Base-by-base conservation (phyloP, 345 rosid species). In the Conringia planisiliqua region DNA sequence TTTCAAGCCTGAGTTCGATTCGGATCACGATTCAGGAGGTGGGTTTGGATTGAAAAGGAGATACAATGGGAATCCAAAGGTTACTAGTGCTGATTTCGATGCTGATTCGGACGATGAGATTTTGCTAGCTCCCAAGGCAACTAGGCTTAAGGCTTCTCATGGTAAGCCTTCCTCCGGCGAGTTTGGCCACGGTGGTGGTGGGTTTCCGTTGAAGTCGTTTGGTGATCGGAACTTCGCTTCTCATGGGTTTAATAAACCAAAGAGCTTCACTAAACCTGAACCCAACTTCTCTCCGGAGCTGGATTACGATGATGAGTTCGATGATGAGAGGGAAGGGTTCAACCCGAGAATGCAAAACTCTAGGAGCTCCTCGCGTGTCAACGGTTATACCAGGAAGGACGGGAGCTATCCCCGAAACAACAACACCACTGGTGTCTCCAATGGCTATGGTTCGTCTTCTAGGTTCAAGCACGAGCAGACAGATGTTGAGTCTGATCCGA, bases 141-240 rank as follows among this genome's bases (percentile, higher is more conserved):
- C 55, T 62, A 73, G 75, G 75, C 47, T 72, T 70, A 72, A 35
- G 66, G 6, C 54, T 66, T 51, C 57, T 51, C 75, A 77, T 24
- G 76, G 80, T 5, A 70, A 71, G 60, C 67, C 66, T 64, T 70
- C 76, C 27, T 46, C 76, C 0, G 66, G 52, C 18, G 82, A 77
- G 9, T 76, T 66, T 47, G 62, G 73, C 70, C 65, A 61, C 20
- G 16, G 36, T 43, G 74, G 75, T 66, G 72, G 72, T 63, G 84
- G 78, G 65, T 83, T 84, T 70, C 89, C 91, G 26, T 74, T 87
- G 40, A 84, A 82, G 77, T 72, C 85, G 13, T 70, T 72, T 6
- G 90, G 86, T 76, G 86, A 85, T 78, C 66, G 83, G 66, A 81
- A 40, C 72, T 78, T 74, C 17, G 38, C 61, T 68, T 72, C 79